Percentiles rank a stretch among this genome's conserved stretches.
phyloP scores from a whole-genome alignment of 495 filamentous ascomycete species.

The Neurospora sp. region DNA sequence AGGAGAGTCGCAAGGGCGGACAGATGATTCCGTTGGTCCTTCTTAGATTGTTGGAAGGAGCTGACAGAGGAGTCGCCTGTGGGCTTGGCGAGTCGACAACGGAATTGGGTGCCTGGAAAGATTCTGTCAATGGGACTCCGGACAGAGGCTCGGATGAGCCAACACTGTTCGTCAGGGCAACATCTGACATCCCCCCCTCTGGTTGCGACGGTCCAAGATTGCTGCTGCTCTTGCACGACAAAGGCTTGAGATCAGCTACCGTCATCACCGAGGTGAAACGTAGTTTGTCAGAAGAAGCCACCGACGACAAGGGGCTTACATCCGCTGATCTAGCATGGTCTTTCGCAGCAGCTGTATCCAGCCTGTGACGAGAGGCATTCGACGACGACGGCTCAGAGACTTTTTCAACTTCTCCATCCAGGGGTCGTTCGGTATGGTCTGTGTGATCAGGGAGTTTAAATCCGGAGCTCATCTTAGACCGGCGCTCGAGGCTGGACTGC shows the following conservation, averaged over 20 bases:
- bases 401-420: neutral
- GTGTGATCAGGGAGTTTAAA: neutral
- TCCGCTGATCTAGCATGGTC: neutral
- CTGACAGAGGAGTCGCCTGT: neutral
- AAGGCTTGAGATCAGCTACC: conserved; percentile 13
- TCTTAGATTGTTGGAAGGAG: neutral
- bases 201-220: neutral
- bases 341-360: neutral
- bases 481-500: neutral
- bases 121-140: neutral
- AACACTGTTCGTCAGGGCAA: neutral
- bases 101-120: neutral
- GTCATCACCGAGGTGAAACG: conserved; percentile 12
- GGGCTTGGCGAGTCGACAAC: neutral
- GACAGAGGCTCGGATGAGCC: neutral
- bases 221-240: neutral
- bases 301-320: neutral
- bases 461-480: neutral
- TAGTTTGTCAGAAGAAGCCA: neutral
- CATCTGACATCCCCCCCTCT: neutral
- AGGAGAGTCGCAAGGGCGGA: neutral
- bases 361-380: neutral
- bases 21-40: neutral
- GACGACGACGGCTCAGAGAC: neutral
- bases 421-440: neutral